phyloP scores from a whole-genome alignment of 2,329 filamentous ascomycete genomes.

The Claviceps pazoutovae region DNA sequence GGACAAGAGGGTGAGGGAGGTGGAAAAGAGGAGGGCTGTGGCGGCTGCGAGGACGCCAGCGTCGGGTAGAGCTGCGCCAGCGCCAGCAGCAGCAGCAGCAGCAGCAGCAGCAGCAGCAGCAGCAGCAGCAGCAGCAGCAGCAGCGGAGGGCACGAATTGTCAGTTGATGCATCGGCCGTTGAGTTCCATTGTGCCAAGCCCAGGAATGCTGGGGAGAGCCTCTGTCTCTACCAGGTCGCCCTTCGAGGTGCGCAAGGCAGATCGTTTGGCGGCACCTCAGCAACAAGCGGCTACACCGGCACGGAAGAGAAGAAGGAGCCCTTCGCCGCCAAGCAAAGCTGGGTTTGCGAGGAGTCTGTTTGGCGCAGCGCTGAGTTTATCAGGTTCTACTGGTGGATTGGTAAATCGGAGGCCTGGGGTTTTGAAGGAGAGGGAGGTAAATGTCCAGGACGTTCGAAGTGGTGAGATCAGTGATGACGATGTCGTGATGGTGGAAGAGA shows the following conservation, averaged over 20 bases:
- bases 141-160: slow-evolving; percentile 17
- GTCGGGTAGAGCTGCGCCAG: slow-evolving; percentile 6
- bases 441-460: slow-evolving; percentile 3
- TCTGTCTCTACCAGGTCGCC: slow-evolving; percentile 20
- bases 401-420: slow-evolving; percentile 8
- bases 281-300: slow-evolving; percentile 10
- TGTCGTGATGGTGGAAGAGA: slow-evolving; percentile 5
- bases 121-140: slow-evolving; percentile 10
- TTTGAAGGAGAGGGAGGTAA: slow-evolving; percentile 10
- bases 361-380: slow-evolving; percentile 19
- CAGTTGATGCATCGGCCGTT: slow-evolving; percentile 29
- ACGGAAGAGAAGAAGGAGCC: slow-evolving; percentile 16
- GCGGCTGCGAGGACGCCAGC: slow-evolving; percentile 23
- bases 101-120: slow-evolving; percentile 10
- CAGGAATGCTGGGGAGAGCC: slow-evolving; percentile 19
- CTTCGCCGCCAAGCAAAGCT: slow-evolving; percentile 20
- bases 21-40: slow-evolving; percentile 32
- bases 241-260: slow-evolving; percentile 17
- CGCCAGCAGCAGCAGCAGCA: slow-evolving; percentile 7
- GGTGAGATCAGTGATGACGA: slow-evolving; percentile 5
- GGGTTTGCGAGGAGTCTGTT: slow-evolving; percentile 22
- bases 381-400: slow-evolving; percentile 10
- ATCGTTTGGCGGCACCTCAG: slow-evolving; percentile 1
- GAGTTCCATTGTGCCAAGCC: slow-evolving; percentile 22
- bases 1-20: slow-evolving; percentile 51